These are phyloP conservation scores for Ophiostoma sp. DNA, from an alignment of 2,329 filamentous ascomycete genomes.

Conservation along the genomic window DNA sequence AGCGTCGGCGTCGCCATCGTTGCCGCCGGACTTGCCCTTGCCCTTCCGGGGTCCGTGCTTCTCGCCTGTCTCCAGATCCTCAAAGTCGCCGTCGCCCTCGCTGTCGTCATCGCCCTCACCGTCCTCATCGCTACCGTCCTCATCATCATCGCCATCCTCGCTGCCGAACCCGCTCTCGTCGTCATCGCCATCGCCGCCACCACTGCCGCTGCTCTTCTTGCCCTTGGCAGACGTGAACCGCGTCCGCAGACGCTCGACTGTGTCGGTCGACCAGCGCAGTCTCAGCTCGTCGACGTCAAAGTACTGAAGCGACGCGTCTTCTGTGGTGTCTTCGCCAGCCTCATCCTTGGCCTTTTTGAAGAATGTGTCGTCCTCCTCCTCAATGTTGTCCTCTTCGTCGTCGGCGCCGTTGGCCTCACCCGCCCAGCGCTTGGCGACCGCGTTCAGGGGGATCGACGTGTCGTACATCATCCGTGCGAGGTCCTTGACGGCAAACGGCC, in stretches of 20 bases:
- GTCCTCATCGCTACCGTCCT: conserved; percentile 43
- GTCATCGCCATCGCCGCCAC: conserved; percentile 42
- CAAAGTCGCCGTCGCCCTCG: conserved; percentile 75
- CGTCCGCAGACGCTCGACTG: conserved; percentile 66
- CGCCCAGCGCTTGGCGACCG: conserved; percentile 75
- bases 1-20: conserved; percentile 55
- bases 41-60: conserved; percentile 41
- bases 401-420: conserved; percentile 54
- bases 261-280: conserved; percentile 77
- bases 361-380: conserved; percentile 55
- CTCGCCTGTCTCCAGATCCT: conserved; percentile 78
- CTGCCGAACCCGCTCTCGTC: conserved; percentile 63
- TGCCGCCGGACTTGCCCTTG: conserved; percentile 34
- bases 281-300: conserved; percentile 79
- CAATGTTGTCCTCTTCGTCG: conserved; percentile 44
- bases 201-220: conserved; percentile 44
- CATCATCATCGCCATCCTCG: conserved; percentile 48
- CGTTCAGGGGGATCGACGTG: conserved; percentile 64
- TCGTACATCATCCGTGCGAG: conserved; percentile 88
- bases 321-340: conserved; percentile 65
- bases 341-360: conserved; percentile 65
- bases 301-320: conserved; percentile 72
- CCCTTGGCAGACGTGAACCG: conserved; percentile 62
- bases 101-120: conserved; percentile 38
- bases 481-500: conserved; percentile 72